Evolutionary conservation across 2,329 filamentous ascomycete species (phyloP).

Genomic region (Myriosclerotinia curreyana): DNA sequence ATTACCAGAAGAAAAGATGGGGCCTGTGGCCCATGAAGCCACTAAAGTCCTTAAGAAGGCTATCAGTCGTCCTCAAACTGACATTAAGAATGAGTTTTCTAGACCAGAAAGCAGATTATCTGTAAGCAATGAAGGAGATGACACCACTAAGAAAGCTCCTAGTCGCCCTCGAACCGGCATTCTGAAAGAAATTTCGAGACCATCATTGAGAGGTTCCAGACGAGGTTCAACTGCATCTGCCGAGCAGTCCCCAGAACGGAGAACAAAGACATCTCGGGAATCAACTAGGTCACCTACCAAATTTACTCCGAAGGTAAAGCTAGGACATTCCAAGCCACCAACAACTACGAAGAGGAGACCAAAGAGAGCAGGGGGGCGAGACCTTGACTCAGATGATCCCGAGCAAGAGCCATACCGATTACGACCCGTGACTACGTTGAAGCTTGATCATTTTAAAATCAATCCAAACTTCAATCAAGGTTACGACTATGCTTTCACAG

Average conservation of each 20-base stretch:
- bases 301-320: background rate
- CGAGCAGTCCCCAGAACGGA: background rate
- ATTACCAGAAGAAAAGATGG: background rate
- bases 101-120: background rate
- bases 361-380: background rate
- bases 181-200: conserved; percentile 14
- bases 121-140: conserved; percentile 16
- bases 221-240: background rate
- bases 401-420: conserved; percentile 43
- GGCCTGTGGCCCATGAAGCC: background rate
- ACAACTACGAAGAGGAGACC: background rate
- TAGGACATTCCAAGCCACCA: background rate
- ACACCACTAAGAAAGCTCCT: background rate
- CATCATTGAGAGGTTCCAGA: conserved; percentile 21
- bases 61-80: background rate
- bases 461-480: conserved; percentile 60
- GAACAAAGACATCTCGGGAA: background rate
- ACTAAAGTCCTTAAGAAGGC: background rate
- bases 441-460: conserved; percentile 58
- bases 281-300: background rate
- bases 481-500: conserved; percentile 56
- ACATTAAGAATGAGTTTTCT: background rate
- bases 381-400: conserved; percentile 16
- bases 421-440: conserved; percentile 43
- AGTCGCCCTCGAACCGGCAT: background rate